These are phyloP conservation scores for Exidia glandulosa DNA, from an alignment of 768 basidiomycete genomes.

Conservation along the genomic window DNA sequence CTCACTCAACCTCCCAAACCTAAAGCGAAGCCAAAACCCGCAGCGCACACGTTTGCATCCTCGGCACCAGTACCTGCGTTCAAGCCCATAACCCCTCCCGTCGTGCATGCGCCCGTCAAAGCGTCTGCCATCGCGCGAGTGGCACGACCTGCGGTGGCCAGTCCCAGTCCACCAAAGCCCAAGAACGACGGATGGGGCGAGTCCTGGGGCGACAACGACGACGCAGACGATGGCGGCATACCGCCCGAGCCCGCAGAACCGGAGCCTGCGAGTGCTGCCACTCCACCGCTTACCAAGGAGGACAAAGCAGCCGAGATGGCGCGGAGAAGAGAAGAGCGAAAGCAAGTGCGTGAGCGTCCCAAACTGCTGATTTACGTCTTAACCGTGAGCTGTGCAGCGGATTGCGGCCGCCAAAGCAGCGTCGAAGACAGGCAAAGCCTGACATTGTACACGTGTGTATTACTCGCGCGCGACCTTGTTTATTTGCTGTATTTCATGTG, in stretches of 20 bases:
- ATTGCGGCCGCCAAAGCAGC: neutral
- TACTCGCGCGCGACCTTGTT: no score
- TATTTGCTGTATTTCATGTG: no score
- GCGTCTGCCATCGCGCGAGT: neutral
- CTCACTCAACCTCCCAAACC: no score
- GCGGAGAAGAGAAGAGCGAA: slow-evolving; percentile 82
- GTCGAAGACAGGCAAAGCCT: neutral
- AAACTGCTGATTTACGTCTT: neutral
- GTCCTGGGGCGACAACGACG: neutral
- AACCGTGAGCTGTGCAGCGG: neutral
- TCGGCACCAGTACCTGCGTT: neutral
- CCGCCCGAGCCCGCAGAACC: neutral
- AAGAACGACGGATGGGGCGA: slow-evolving; percentile 1
- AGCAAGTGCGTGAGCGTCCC: slow-evolving; percentile 45
- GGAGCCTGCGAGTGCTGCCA: neutral
- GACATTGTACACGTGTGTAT: neutral
- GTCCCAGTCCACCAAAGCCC: slow-evolving; percentile 3
- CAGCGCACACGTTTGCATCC: neutral
- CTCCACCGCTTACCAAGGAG: slow-evolving; percentile 65
- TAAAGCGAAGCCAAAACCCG: no score
- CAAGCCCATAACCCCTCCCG: neutral
- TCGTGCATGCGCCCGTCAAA: neutral
- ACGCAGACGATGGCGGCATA: neutral
- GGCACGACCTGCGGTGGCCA: neutral
- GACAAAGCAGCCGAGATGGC: slow-evolving; percentile 93